Evolutionary conservation across 2,329 filamentous ascomycete species (phyloP).

Genomic region (Hypoxylon sp.): DNA sequence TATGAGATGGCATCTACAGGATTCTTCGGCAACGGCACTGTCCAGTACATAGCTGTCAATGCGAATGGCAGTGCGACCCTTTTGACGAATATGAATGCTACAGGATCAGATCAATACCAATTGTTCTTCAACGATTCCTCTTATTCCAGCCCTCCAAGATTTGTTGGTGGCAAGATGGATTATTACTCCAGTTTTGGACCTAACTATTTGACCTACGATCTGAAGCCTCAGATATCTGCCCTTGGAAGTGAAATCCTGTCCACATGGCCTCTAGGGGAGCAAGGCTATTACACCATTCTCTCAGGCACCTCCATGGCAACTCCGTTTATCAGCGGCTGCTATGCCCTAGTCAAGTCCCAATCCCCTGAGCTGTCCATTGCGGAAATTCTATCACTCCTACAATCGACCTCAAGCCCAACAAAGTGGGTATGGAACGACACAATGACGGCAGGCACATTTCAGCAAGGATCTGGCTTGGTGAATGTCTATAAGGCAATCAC

Average conservation of each 20-base stretch:
- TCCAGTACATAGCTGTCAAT: conserved; percentile 33
- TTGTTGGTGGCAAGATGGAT: conserved; percentile 43
- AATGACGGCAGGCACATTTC: conserved; percentile 50
- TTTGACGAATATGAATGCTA: conserved; percentile 29
- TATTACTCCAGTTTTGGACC: conserved; percentile 48
- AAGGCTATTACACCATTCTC: conserved; percentile 54
- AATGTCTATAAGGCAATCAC: conserved; percentile 54
- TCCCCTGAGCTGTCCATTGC: conserved; percentile 48
- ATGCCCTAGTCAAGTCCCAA: conserved; percentile 56
- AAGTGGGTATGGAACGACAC: conserved; percentile 50
- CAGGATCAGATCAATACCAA: conserved; percentile 34
- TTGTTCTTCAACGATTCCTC: conserved; percentile 42
- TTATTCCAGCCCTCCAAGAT: conserved; percentile 37
- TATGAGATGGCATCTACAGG: conserved; percentile 43
- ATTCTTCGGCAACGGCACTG: conserved; percentile 35
- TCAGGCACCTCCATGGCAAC: conserved; percentile 58
- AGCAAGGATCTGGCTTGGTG: conserved; percentile 56
- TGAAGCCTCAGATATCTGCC: conserved; percentile 54
- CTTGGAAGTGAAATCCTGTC: conserved; percentile 56
- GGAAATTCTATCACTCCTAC: conserved; percentile 53
- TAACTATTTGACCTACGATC: conserved; percentile 43
- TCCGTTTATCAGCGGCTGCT: conserved; percentile 54
- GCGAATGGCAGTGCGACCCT: conserved; percentile 32
- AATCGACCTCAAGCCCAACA: conserved; percentile 51
- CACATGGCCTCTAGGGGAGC: conserved; percentile 53